Base-by-base conservation (phyloP, 2,329 filamentous ascomycete species). In the Microdochium trichocladiopsis region DNA sequence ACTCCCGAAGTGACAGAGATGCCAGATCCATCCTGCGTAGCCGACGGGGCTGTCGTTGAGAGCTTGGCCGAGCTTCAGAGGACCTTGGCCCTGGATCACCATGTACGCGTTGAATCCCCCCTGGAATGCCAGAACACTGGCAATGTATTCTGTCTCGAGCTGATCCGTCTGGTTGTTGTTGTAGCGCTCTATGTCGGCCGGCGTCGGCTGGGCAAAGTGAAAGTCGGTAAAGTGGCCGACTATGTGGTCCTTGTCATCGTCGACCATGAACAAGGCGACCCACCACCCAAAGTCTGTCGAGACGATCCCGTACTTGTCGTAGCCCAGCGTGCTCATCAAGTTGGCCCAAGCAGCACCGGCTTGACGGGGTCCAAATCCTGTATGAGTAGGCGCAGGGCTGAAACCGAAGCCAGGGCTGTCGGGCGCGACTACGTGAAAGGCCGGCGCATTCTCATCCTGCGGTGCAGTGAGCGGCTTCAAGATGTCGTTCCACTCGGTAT, bases 381-480 rank as follows among this genome's bases (percentile, higher is more conserved):
- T 22, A 41, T 51, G 47, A 1, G 25, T 53, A 9, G 59, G 55
- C 2, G 56, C 55, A 10, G 58, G 58, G 41, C 55, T 58, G 55
- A 58, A 58, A 14, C 58, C 58, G 52, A 55, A 60, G 4, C 58
- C 58, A 10, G 58, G 58, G 2, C 58, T 47, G 45, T 57, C 55
- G 1, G 52, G 55, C 4, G 55, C 58, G 22, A 60, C 56, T 16
- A 60, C 43, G 48, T 60, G 58, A 41, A 56, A 58, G n/a, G 3
- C 53, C 25, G 8, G 47, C 25, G 6, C 31, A 14, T 24, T 50
- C 48, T 36, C 51, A 41, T 45, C n/a, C 16, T 45, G 6, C 9
- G 47, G 16, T 12, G 25, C 9, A 8, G 47, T 49, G 16, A 49
- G 47, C 9, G 25, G 22, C 47, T 25, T 22, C 16, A 45, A 9